Evolutionary conservation across 148 eudicot species (phyloP).

Genomic region (Rhododendron ovatum): DNA sequence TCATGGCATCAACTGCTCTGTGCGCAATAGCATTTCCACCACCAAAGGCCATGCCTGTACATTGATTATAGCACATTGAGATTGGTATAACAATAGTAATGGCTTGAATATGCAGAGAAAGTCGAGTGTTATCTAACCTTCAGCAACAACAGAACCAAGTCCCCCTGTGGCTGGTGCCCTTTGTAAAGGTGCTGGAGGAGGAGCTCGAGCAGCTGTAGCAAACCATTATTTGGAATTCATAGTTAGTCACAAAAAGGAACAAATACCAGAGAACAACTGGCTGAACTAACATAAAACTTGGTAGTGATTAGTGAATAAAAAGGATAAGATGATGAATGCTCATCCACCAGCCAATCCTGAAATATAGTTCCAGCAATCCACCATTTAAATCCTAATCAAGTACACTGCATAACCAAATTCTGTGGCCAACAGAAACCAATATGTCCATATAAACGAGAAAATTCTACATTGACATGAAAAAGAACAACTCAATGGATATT

Average conservation of each 20-base stretch:
- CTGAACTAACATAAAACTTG: background rate
- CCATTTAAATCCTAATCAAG: background rate
- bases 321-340: background rate
- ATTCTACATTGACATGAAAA: background rate
- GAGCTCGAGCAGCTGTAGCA: conserved; percentile 11
- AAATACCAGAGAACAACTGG: background rate
- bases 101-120: background rate
- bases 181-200: conserved; percentile 6
- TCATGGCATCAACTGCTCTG: conserved; percentile 16
- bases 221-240: background rate
- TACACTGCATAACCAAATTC: background rate
- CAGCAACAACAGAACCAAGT: conserved; percentile 15
- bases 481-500: background rate
- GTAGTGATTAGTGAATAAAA: background rate
- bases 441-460: background rate
- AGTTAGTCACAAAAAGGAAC: background rate
- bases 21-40: conserved; percentile 21
- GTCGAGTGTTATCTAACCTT: conserved; percentile 7
- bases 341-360: background rate
- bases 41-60: conserved; percentile 25
- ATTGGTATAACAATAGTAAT: background rate
- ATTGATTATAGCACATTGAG: background rate
- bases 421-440: background rate
- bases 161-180: background rate
- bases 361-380: background rate